Evolutionary conservation across 1,139 yeast genomes (phyloP), one percentile per base, ranked within the genome.

Genomic region (Pichia terricola): DNA sequence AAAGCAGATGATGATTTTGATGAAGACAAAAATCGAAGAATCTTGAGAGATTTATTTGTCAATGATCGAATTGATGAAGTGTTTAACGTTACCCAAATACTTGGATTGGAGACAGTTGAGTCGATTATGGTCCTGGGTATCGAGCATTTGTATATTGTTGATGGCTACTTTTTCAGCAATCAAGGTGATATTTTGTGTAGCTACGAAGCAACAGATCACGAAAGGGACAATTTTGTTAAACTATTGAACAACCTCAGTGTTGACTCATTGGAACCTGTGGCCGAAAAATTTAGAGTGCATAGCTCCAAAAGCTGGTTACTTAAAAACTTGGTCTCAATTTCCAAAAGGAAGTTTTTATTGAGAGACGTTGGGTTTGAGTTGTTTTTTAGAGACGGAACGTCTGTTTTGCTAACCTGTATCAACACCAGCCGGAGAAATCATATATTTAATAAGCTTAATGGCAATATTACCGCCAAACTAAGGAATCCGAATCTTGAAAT

Each of bases 331-430:
- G 73, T 78, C 3, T 75, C 82, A 8, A 73, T 81, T 27, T 78
- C 86, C 4, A 83, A 81, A 53, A 65, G 94, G 40, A 87, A 82
- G 39, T 86, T 85, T 54, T 60, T 86, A 27, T 66, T 85, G 26
- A 64, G 95, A 45, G 94, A 85, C 59, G 83, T 81, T 43, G 95
- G 89, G 0, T 57, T 85, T 37, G 96, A 86, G 55, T 64, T 85
- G 59, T 79, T 84, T 52, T 83, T 84, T 59, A 71, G 72, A 31
- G 80, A 81, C 59, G 94, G 94, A 0, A 75, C 80, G 3, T 79
- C 84, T 51, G 69, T 79, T 34, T 62, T 82, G 46, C 66, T 80
- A 3, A 82, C 88, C 0, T 75, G 82, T 41, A 61, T 72, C 31
- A 66, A 70, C 28, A 64, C 69, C 2, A 66, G 62, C 37, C 72